Conservation (phyloP, 495 filamentous ascomycete genomes). For the Emericellopsis terricola region DNA sequence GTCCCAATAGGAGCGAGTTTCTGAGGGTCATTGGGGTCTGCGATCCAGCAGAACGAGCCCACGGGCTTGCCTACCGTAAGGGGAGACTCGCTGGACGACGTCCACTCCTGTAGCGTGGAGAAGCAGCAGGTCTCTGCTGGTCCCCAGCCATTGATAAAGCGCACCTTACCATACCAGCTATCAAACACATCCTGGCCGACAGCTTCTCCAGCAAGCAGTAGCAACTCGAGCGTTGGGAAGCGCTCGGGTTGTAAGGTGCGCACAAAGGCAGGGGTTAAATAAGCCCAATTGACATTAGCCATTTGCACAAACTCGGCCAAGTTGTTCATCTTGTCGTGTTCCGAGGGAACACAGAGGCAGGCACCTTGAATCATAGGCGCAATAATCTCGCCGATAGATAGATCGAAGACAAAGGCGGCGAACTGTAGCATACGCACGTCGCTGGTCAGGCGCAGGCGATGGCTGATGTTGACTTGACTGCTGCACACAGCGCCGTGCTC, state of each 20-base stretch:
- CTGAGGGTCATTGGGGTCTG: constrained; percentile 25
- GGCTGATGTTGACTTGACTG: background rate
- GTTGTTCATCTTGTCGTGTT: constrained; percentile 17
- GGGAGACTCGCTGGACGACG: constrained; percentile 9
- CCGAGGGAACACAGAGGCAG: constrained; percentile 30
- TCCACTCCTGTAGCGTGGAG: background rate
- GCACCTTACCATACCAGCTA: background rate
- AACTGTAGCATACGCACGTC: constrained; percentile 38
- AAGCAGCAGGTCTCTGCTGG: background rate
- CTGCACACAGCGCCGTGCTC: constrained; percentile 2
- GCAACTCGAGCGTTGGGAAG: constrained; percentile 19
- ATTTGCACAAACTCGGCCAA: constrained; percentile 20
- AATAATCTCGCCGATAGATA: constrained; percentile 47
- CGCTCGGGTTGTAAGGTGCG: constrained; percentile 18
- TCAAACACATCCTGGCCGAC: background rate
- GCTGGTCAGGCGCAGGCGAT: background rate
- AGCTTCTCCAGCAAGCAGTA: constrained; percentile 2
- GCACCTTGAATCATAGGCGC: constrained; percentile 40
- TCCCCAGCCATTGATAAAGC: background rate
- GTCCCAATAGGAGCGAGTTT: constrained; percentile 26
- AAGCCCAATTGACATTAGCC: constrained; percentile 29
- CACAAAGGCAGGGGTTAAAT: constrained; percentile 26
- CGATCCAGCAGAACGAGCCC: constrained; percentile 26
- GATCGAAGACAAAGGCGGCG: constrained; percentile 51
- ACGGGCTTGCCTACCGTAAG: constrained; percentile 23